A percentile compares a stretch with the other conserved stretches of the same genome.
These are phyloP conservation scores for Trebouxia sp. DNA, from an alignment of 139 green algal species.

Conservation along the genomic window DNA sequence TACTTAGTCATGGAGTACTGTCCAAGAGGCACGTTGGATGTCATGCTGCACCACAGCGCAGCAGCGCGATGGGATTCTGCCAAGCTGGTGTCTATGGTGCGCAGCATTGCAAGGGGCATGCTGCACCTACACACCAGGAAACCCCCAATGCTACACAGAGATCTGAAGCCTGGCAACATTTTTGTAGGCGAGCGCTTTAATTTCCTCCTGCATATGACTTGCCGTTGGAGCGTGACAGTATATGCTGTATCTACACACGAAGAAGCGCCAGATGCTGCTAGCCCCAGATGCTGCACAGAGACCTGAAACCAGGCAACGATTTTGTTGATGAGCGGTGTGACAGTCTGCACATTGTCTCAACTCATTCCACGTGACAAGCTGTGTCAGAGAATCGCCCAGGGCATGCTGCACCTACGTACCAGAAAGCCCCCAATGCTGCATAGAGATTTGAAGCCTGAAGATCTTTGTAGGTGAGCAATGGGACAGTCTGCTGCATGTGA, in stretches of 20 bases:
- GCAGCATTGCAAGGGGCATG: constrained; percentile 41
- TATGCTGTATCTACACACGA: no score
- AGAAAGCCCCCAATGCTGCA: constrained; percentile 52
- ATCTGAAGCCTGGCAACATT: constrained; percentile 62
- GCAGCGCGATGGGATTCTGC: constrained; percentile 38
- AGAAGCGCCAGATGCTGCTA: no score
- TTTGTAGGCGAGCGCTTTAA: constrained; percentile 39
- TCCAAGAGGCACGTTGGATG: constrained; percentile 53
- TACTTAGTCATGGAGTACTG: constrained; percentile 64
- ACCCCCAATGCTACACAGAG: constrained; percentile 57
- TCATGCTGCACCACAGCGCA: constrained; percentile 48
- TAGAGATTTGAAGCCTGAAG: constrained; percentile 61
- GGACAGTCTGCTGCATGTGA: background rate
- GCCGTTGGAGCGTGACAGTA: no score
- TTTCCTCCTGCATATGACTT: no score
- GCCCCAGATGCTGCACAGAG: no score
- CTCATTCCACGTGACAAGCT: no score
- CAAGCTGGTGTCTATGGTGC: constrained; percentile 52
- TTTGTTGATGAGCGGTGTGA: no score
- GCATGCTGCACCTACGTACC: constrained; percentile 55
- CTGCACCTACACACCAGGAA: constrained; percentile 48
- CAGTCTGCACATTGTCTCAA: no score
- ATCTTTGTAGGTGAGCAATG: constrained; percentile 46
- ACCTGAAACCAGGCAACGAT: no score
- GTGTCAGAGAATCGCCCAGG: constrained; percentile 29